Conservation (phyloP, 192 early-diverging fungal genomes). For the Fimicolochytrium jonesii region DNA sequence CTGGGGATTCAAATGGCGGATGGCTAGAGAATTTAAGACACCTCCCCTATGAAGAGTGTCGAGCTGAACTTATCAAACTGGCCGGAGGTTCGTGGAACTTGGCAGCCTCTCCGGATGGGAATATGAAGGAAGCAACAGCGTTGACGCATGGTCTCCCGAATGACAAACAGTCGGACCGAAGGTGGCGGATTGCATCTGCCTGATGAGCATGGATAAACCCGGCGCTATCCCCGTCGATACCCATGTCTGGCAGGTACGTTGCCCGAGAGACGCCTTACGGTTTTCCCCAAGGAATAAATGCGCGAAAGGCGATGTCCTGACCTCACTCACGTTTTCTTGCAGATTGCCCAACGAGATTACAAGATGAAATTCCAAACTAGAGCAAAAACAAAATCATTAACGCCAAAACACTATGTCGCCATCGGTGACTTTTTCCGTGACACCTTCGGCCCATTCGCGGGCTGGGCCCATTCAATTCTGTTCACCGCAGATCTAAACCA, state of each 20-base stretch:
- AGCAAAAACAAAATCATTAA: constrained; percentile 55
- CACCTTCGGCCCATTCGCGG: constrained; percentile 75
- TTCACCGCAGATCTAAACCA: constrained; percentile 28
- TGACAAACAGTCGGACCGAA: constrained; percentile 93
- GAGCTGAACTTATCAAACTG: constrained; percentile 62
- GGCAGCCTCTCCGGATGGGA: neutral
- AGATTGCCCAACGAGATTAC: constrained; percentile 80
- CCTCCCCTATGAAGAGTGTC: constrained; percentile 50
- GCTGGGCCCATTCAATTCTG: constrained; percentile 43
- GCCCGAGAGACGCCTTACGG: no score
- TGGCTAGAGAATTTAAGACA: constrained; percentile 66
- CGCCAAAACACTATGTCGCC: constrained; percentile 58
- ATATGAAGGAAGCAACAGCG: no score
- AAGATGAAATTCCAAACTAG: constrained; percentile 42
- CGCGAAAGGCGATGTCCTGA: no score
- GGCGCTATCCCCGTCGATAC: constrained; percentile 77
- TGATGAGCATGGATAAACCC: constrained; percentile 86
- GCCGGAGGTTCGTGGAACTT: constrained; percentile 51
- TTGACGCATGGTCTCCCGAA: no score
- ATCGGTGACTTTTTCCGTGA: constrained; percentile 68
- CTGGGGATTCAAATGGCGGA: no score
- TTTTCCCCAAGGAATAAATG: no score
- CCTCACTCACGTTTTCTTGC: no score
- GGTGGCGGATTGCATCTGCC: constrained; percentile 93
- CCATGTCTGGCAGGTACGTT: constrained; percentile 80